A percentile compares a stretch with the other conserved stretches of the same genome.
phyloP scores from a whole-genome alignment of 495 filamentous ascomycete genomes.

The Evansstolkia leycettana region DNA sequence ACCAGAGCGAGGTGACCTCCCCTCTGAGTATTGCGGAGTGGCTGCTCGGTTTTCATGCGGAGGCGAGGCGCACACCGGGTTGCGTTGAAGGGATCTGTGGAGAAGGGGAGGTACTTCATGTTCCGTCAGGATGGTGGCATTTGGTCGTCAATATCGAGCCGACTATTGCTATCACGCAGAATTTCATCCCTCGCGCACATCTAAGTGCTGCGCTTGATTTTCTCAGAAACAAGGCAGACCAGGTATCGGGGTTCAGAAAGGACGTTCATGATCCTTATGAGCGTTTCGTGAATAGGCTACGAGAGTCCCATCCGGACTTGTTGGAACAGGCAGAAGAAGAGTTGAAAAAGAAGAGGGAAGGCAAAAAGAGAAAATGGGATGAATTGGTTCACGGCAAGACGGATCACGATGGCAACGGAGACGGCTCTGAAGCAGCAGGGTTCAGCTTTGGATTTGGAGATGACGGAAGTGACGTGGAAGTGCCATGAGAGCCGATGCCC shows the following conservation, averaged over 20 bases:
- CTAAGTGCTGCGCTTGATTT: conserved; percentile 69
- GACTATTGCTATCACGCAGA: conserved; percentile 86
- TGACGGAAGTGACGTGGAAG: conserved; percentile 45
- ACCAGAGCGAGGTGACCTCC: conserved; percentile 88
- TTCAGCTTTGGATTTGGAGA: conserved; percentile 82
- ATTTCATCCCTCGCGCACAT: conserved; percentile 78
- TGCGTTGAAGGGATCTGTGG: conserved; percentile 81
- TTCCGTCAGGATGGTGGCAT: conserved; percentile 95
- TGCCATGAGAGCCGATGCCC: conserved; percentile 26
- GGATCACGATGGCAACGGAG: conserved; percentile 29
- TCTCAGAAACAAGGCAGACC: conserved; percentile 66
- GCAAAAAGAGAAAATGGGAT: conserved; percentile 81
- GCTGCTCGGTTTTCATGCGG: conserved; percentile 82
- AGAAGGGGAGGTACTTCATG: conserved; percentile 84
- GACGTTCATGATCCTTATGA: conserved; percentile 62
- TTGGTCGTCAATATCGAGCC: conserved; percentile 79
- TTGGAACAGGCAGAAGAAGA: conserved; percentile 51
- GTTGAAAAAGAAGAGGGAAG: conserved; percentile 45
- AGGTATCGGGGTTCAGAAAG: conserved; percentile 75
- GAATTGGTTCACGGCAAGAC: conserved; percentile 42
- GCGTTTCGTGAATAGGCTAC: conserved; percentile 62
- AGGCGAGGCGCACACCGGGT: conserved; percentile 63
- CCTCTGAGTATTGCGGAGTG: conserved; percentile 95
- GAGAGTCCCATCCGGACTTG: conserved; percentile 47
- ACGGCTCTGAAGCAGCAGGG: conserved; percentile 34